These are phyloP conservation scores for Coemansia sp. DNA, from an alignment of 192 early-diverging fungal genomes.

Conservation along the genomic window DNA sequence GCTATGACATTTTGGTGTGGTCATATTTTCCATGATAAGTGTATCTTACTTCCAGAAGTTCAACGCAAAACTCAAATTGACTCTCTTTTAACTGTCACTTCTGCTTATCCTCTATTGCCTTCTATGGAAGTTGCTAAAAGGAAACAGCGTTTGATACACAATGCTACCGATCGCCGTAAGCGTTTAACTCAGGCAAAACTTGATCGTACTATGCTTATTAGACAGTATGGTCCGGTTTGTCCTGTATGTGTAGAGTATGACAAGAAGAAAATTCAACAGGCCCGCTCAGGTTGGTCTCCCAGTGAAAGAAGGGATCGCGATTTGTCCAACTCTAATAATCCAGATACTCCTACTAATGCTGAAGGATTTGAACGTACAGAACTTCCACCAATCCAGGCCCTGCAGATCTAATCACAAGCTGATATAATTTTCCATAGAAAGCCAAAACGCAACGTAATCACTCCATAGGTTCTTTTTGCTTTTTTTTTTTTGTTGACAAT, in stretches of 20 bases:
- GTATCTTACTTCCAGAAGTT: slow-evolving; percentile 67
- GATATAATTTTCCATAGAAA: slow-evolving; percentile 8
- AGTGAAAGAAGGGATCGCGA: slow-evolving; percentile 27
- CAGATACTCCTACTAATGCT: neutral
- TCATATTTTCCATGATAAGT: slow-evolving; percentile 84
- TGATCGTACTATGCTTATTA: slow-evolving; percentile 38
- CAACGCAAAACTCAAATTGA: slow-evolving; percentile 33
- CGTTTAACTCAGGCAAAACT: slow-evolving; percentile 41
- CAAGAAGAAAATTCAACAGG: slow-evolving; percentile 22
- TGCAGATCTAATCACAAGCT: slow-evolving; percentile 13
- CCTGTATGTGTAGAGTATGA: slow-evolving; percentile 44
- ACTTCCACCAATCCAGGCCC: slow-evolving; percentile 42
- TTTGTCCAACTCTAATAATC: neutral
- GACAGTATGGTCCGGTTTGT: slow-evolving; percentile 25
- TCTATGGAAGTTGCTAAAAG: neutral
- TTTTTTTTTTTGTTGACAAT: neutral
- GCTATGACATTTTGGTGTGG: slow-evolving; percentile 86
- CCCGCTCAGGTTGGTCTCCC: slow-evolving; percentile 33
- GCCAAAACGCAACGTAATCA: too few species aligned
- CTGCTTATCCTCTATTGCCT: neutral
- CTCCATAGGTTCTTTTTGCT: neutral
- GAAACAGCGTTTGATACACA: slow-evolving; percentile 15
- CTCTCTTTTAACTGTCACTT: neutral
- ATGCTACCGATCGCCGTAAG: slow-evolving; percentile 23
- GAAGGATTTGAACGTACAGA: slow-evolving; percentile 3